Evolutionary conservation across 2,329 filamentous ascomycete species (phyloP), one percentile per base, ranked within the genome.

Genomic region (Dactylellina cionopaga): DNA sequence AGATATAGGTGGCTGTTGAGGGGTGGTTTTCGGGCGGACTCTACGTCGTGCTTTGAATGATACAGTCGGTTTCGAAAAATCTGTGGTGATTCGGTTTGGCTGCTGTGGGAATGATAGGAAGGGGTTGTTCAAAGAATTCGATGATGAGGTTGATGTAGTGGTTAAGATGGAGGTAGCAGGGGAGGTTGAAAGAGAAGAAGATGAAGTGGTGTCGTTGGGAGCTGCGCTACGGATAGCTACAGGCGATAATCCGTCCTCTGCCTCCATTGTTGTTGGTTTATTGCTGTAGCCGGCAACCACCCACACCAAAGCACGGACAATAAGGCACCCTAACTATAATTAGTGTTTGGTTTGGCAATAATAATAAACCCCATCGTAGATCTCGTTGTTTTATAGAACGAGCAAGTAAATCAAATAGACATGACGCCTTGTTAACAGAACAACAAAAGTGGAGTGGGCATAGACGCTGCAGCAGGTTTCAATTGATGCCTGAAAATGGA

Each of bases 241-340:
- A n/a, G n/a, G n/a, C n/a, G n/a, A n/a, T n/a, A n/a, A n/a, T n/a
- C n/a, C n/a, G n/a, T n/a, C n/a, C n/a, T n/a, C n/a, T n/a, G n/a
- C n/a, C n/a, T n/a, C 56, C 49, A 62, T 56, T 51, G 65, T 69
- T 69, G 41, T 35, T 41, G 29, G 39, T 27, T 37, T 31, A 31
- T 55, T 64, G 51, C 31, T 39, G 33, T 9, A 10, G 49, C 31
- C 47, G 17, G 24, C 49, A 11, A 17, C 19, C 19, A 54, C 31
- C 33, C 25, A 24, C 29, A 6, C n/a, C 47, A 19, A n/a, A 19
- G 4, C 43, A 29, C 43, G 7, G 7, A 9, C 43, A 46, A 39
- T 2, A n/a, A n/a, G n/a, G n/a, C n/a, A n/a, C 5, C 17, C 9
- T 17, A 24, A 27, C 11, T 1, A 24, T 2, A 27, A 27, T 15